Evolutionary conservation across 176 grass and related monocot species (phyloP), one percentile per base, ranked within the genome.

Genomic region (Hyparrhenia diplandra): DNA sequence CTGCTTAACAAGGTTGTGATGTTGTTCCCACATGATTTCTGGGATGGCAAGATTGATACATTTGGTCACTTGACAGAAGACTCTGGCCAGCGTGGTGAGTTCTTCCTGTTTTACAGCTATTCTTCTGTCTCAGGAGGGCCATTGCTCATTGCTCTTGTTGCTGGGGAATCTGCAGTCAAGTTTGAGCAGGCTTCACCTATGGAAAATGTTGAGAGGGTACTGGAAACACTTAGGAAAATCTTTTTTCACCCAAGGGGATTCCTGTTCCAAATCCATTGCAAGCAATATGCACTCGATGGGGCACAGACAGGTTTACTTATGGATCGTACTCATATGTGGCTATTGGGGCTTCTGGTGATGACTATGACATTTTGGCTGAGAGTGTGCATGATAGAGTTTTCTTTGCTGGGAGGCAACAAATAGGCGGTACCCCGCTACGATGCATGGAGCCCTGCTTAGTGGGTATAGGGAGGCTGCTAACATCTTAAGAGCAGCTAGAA

Each of bases 391-490:
- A 93, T 36, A 89, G 90, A 90, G 67, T 98, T 78, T 98, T 98
- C 86, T 98, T 98, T 77, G 96, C 96, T 9, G 96, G 96, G 96
- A 98, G 75, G 96, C 96, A 67, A 98, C 96, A 73, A 98, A 98
- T 41, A 84, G 90, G 75, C 82, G 92, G 30, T 98, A 98, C 68
- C 96, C 96, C 3, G 96, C 96, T 69, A 98, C 96, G 5, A 98
- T 98, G 96, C 96, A 98, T 77, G 96, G 96, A 79, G 96, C 96
- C 66, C 78, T 98, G 43, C 90, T 98, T 79, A 98, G 96, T 69
- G 96, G 96, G 64, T 95, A 95, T 51, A 98, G 90, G 61, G 96
- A 98, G 80, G 87, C 90, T 79, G 92, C 92, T 52, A 98, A 98
- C 80, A 98, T 98, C 71, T 83, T 84, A 82, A 91, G 83, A 82